A percentile compares a stretch with the other conserved stretches of the same genome.
Conservation (phyloP, 108 stramenopile species). For the Cylindrotheca closterium region DNA sequence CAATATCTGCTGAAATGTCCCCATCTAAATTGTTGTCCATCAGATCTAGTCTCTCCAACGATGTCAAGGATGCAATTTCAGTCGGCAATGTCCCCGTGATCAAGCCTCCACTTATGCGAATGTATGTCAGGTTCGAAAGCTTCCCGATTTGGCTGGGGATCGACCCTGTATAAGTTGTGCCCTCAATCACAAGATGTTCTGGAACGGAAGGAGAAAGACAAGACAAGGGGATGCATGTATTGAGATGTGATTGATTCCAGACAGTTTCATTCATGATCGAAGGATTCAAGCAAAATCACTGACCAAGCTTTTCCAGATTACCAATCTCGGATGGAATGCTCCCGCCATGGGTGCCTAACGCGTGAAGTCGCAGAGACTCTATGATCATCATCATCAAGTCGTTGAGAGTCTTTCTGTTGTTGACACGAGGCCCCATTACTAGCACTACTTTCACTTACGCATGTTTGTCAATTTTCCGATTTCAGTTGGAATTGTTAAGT, state of each 20-base stretch:
- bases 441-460: no score
- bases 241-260: background rate
- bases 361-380: no score
- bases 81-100: conserved; percentile 23
- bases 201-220: no score
- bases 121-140: background rate
- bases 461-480: conserved; percentile 31
- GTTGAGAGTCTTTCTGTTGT: no score
- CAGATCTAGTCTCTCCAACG: conserved; percentile 1
- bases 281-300: background rate
- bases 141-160: conserved; percentile 37
- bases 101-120: conserved; percentile 4
- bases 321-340: background rate
- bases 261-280: background rate
- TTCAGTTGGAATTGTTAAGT: conserved; percentile 33
- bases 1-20: conserved; percentile 10
- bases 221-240: background rate
- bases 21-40: conserved; percentile 9
- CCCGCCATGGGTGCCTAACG: background rate
- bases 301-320: background rate
- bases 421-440: no score
- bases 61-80: conserved; percentile 18
- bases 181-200: background rate
- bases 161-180: background rate
- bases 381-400: no score